phyloP scores from a whole-genome alignment of 257 asterid species.

The Solanum peruvianum region DNA sequence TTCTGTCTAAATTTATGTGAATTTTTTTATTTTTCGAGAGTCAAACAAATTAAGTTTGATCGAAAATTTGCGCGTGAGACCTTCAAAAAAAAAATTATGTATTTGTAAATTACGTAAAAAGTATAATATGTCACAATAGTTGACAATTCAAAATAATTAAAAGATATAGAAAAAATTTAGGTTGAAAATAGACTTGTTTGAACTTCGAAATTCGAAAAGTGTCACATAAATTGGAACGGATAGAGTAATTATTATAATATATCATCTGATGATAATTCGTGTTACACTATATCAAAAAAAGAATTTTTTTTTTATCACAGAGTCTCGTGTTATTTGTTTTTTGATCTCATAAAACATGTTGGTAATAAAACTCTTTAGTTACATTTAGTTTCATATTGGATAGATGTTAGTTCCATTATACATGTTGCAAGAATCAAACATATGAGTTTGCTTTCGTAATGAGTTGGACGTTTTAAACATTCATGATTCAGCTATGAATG shows the following conservation, averaged over 20 bases:
- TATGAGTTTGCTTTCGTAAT: not conserved
- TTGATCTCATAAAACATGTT: not conserved
- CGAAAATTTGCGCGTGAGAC: no score
- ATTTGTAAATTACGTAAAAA: no score
- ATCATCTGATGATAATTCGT: not conserved
- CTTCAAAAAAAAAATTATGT: no score
- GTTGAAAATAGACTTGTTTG: rapidly evolving
- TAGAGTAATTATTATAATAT: not conserved
- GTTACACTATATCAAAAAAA: not conserved
- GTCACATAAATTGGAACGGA: rapidly evolving
- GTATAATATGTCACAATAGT: no score
- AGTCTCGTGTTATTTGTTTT: not conserved
- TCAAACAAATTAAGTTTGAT: no score
- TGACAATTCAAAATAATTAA: no score
- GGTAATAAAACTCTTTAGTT: not conserved
- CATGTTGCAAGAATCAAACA: not conserved
- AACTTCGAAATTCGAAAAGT: no score
- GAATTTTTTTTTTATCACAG: rapidly evolving
- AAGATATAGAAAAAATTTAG: no score
- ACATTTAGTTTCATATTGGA: not conserved
- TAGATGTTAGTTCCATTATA: not conserved
- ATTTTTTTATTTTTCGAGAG: no score
- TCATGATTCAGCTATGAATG: not conserved
- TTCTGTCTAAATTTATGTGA: no score
- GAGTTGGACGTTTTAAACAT: not conserved